Evolutionary conservation across 345 rosid genomes (phyloP), one percentile per base, ranked within the genome.

Genomic region (Salix arbutifolia): DNA sequence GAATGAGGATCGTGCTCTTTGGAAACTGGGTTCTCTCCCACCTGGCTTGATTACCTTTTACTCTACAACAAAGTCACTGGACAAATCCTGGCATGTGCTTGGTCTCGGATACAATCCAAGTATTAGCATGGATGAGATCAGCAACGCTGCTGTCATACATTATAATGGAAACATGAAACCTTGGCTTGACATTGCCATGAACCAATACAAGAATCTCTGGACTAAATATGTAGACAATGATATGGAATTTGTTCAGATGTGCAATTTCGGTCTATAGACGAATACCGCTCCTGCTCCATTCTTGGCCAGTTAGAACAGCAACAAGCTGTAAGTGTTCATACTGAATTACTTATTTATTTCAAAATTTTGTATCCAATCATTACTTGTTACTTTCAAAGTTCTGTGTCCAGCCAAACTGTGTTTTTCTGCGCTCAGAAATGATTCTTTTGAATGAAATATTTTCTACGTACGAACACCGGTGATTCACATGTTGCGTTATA

Each of bases 151-250:
- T 26, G 94, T 93, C 80, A 88, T 95, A 48, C 99, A 95, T 80
- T 95, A 87, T 86, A 95, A 89, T 74, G 97, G 99, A 58, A 90
- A 95, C 86, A 91, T 91, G 97, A 93, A 95, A 87, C 99, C 99
- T 44, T 95, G 99, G 97, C 96, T 95, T 9, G 96, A 94, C 75
- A 88, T 94, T 71, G 98, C 96, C 28, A 84, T 94, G 90, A 91
- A 92, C 84, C 96, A 91, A 72, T 94, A 90, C 80, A 94, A 94
- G 84, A 85, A 82, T 84, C 93, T 90, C 19, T 94, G 98, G 98
- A 91, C 92, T 17, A 94, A 87, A 73, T 92, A 92, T 80, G 90
- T 94, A 5, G 98, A 94, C 80, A 77, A 74, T 40, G 84, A 81
- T 44, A 81, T 81, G 84, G 84, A 81, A 77, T 81, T 81, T 70